Percentiles rank a stretch among this genome's conserved stretches.
These are phyloP conservation scores for Symbiodinium pilosum DNA, from an alignment of 73 alveolate genomes.

Conservation along the genomic window DNA sequence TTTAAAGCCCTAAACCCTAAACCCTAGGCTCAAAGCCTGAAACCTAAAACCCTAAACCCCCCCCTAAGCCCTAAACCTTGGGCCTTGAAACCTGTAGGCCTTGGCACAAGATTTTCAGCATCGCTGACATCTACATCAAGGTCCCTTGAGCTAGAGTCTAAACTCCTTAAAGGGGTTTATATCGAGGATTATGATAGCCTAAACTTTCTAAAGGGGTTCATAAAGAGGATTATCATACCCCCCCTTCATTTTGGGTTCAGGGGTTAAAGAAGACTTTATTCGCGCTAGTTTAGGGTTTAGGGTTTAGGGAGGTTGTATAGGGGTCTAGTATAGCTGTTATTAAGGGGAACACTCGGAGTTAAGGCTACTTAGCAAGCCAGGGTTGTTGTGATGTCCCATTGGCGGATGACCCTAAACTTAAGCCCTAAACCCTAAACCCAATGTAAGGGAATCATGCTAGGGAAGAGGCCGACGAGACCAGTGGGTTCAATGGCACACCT, in stretches of 20 bases:
- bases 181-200: too few relatives aligned
- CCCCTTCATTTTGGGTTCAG: neutral
- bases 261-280: too few relatives aligned
- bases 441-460: too few relatives aligned
- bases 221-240: too few relatives aligned
- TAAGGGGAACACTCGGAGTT: too few relatives aligned
- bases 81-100: neutral
- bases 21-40: neutral
- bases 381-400: neutral
- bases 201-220: too few relatives aligned
- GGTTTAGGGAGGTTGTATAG: neutral
- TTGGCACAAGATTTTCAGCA: conserved; percentile 12
- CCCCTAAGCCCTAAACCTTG: neutral
- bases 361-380: neutral
- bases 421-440: neutral
- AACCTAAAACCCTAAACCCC: neutral
- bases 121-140: conserved; percentile 19
- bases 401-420: neutral
- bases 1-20: too few relatives aligned
- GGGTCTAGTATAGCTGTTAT: neutral
- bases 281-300: neutral
- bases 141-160: too few relatives aligned
- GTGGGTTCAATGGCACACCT: too few relatives aligned
- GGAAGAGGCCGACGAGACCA: too few relatives aligned
- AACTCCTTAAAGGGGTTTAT: too few relatives aligned